These are phyloP conservation scores for Neolentinus lepideus DNA, from an alignment of 1,284 basidiomycete species.

Conservation along the genomic window DNA sequence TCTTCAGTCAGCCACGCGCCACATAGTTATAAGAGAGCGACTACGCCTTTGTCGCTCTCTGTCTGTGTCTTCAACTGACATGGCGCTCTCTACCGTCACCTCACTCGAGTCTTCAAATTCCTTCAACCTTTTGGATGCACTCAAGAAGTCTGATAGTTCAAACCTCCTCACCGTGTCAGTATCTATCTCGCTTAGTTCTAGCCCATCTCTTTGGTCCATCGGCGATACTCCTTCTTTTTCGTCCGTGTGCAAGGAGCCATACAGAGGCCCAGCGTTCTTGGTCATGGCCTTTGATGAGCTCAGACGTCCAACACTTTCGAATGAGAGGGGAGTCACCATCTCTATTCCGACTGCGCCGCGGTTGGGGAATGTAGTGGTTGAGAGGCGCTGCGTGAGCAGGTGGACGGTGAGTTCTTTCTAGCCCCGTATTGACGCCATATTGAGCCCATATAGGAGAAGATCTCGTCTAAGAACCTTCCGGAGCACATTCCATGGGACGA, in stretches of 20 bases:
- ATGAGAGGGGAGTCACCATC: not conserved
- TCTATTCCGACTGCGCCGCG: not conserved
- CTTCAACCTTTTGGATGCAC: not conserved
- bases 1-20: too few species aligned
- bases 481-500: not conserved
- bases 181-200: not conserved
- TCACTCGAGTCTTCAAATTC: not conserved
- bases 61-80: too few species aligned
- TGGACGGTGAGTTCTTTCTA: not conserved
- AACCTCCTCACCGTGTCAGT: not conserved
- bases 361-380: not conserved
- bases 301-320: not conserved
- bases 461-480: not conserved
- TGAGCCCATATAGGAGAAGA: not conserved
- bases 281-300: not conserved
- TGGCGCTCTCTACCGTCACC: not conserved
- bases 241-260: not conserved
- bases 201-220: not conserved
- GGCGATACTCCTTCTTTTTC: not conserved
- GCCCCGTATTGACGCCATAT: not conserved
- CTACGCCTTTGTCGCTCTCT: too few species aligned
- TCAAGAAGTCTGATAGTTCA: not conserved
- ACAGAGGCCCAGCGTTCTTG: not conserved
- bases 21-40: too few species aligned
- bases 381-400: not conserved